Evolutionary conservation across 108 stramenopile genomes (phyloP).

Genomic region (Cyclotella cryptica): DNA sequence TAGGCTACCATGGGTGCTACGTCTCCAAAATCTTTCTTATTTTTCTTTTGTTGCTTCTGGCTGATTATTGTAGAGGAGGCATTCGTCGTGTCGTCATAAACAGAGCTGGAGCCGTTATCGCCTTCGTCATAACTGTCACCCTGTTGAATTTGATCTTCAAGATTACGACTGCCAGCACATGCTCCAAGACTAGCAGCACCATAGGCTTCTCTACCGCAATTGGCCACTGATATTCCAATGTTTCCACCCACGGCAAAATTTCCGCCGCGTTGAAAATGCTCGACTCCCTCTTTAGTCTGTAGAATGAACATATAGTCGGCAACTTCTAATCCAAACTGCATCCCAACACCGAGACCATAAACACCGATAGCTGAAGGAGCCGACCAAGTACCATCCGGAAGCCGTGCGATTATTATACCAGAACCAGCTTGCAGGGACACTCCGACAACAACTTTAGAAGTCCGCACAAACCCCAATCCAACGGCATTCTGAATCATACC

Average conservation of each 20-base stretch:
- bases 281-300: slow-evolving; percentile 83
- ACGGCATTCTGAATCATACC: slow-evolving; percentile 83
- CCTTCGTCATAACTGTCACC: slow-evolving; percentile 65
- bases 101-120: slow-evolving; percentile 7
- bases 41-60: slow-evolving; percentile 13
- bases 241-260: slow-evolving; percentile 82
- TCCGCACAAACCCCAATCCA: slow-evolving; percentile 83
- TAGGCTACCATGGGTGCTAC: slow-evolving; percentile 89
- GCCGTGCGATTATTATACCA: slow-evolving; percentile 82
- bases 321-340: slow-evolving; percentile 89
- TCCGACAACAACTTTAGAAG: slow-evolving; percentile 87
- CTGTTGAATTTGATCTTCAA: slow-evolving; percentile 59
- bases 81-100: slow-evolving; percentile 32
- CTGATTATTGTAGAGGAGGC: slow-evolving; percentile 24
- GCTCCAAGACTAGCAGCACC: slow-evolving; percentile 81
- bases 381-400: slow-evolving; percentile 89
- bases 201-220: slow-evolving; percentile 80
- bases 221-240: slow-evolving; percentile 81
- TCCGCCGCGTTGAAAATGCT: slow-evolving; percentile 80
- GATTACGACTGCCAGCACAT: slow-evolving; percentile 34
- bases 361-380: slow-evolving; percentile 90
- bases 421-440: slow-evolving; percentile 81
- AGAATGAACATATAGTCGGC: slow-evolving; percentile 88
- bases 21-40: slow-evolving; percentile 46
- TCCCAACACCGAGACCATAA: slow-evolving; percentile 80